These are phyloP conservation scores for Sarocladium brachiariae DNA, from an alignment of 2,329 filamentous ascomycete genomes.

Conservation along the genomic window DNA sequence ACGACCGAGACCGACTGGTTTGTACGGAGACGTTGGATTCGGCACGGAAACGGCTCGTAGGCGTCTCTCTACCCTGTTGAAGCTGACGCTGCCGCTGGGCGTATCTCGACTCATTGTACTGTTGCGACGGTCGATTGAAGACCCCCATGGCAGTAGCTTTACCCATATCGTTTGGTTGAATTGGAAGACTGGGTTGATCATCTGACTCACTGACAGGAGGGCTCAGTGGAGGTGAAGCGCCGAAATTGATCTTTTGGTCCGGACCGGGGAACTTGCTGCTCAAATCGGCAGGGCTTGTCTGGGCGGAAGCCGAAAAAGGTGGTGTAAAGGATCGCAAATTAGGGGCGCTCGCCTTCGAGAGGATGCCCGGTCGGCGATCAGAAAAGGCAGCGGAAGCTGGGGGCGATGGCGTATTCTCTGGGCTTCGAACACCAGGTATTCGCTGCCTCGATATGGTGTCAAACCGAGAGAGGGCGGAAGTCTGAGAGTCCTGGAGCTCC, in stretches of 20 bases:
- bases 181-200: conserved; percentile 56
- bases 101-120: conserved; percentile 81
- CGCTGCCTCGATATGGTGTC: conserved; percentile 65
- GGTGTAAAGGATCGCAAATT: conserved; percentile 57
- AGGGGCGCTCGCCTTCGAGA: conserved; percentile 57
- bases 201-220: conserved; percentile 63
- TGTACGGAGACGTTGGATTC: conserved; percentile 37
- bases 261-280: conserved; percentile 27
- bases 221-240: conserved; percentile 33
- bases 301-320: conserved; percentile 31
- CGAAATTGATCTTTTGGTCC: conserved; percentile 25
- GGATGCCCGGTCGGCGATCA: conserved; percentile 37
- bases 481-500: conserved; percentile 73
- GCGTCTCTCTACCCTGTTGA: conserved; percentile 65
- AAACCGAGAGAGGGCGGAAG: conserved; percentile 67
- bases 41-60: conserved; percentile 37
- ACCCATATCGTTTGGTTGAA: conserved; percentile 69
- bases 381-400: conserved; percentile 32
- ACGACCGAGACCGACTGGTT: conserved; percentile 38
- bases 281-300: conserved; percentile 30
- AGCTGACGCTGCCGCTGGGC: conserved; percentile 75
- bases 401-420: conserved; percentile 43
- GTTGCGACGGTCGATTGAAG: conserved; percentile 62
- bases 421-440: conserved; percentile 43
- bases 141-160: conserved; percentile 67